Conservation (phyloP, 2,329 filamentous ascomycete genomes). For the Rutstroemia sp. region DNA sequence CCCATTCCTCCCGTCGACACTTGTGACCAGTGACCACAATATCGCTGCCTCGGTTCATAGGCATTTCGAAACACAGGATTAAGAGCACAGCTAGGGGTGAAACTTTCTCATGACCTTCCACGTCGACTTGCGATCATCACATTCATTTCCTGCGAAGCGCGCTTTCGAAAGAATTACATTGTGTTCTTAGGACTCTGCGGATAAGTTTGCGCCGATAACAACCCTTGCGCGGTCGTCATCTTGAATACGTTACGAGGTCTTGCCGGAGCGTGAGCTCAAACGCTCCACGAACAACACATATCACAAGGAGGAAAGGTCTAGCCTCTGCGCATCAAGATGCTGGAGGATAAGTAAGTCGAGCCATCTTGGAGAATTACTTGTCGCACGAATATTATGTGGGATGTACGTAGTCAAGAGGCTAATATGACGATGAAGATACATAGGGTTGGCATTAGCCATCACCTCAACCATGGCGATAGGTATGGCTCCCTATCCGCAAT, state of each 20-base stretch:
- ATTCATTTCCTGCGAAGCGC: conserved; percentile 9
- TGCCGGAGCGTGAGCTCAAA: conserved; percentile 16
- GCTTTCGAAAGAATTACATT: background rate
- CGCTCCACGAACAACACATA: conserved; percentile 13
- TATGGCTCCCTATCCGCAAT: conserved; percentile 33
- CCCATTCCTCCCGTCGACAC: background rate
- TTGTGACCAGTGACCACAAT: background rate
- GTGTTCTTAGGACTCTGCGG: background rate
- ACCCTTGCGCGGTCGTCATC: background rate
- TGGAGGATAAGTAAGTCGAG: conserved; percentile 39
- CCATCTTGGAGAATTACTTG: no score
- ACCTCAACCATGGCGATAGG: conserved; percentile 69
- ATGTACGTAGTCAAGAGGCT: conserved; percentile 11
- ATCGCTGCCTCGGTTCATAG: conserved; percentile 6
- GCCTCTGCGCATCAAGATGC: conserved; percentile 26
- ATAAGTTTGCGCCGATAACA: conserved; percentile 8
- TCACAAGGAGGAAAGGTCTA: conserved; percentile 16
- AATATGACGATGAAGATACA: conserved; percentile 48
- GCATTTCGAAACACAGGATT: conserved; percentile 1
- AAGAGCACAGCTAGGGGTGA: conserved; percentile 14
- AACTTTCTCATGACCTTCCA: conserved; percentile 16
- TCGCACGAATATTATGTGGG: background rate
- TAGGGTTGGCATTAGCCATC: conserved; percentile 69
- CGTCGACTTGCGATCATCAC: conserved; percentile 16
- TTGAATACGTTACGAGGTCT: background rate